Conservation (phyloP, 805 yeast genomes). For the Nakazawaea peltata region DNA sequence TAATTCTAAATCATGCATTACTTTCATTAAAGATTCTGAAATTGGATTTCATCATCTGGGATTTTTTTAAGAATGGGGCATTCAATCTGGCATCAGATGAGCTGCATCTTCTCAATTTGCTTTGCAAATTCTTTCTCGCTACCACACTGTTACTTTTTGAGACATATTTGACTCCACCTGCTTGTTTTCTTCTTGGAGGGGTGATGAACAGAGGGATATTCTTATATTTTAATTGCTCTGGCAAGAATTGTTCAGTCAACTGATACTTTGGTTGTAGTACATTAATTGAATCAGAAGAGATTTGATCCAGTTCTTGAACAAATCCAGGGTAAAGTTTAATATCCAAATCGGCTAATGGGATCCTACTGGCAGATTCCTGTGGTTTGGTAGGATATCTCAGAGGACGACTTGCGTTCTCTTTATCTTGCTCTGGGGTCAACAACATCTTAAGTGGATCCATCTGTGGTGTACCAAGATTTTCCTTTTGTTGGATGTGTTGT, state of each 20-base stretch:
- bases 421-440: constrained; percentile 22
- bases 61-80: too few species aligned
- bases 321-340: constrained; percentile 10
- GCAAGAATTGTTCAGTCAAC: constrained; percentile 1
- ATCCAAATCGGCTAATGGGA: constrained; percentile 11
- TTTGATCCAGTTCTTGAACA: constrained; percentile 4
- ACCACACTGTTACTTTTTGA: not conserved
- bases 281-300: not conserved
- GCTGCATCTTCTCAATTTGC: not conserved
- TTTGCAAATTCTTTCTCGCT: not conserved
- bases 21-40: too few species aligned
- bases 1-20: too few species aligned
- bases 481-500: too few species aligned
- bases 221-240: constrained; percentile 1
- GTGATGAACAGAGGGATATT: constrained; percentile 9
- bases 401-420: constrained; percentile 7
- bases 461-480: too few species aligned
- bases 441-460: constrained; percentile 10
- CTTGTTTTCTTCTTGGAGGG: constrained; percentile 6
- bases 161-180: not conserved
- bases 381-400: not conserved
- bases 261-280: constrained; percentile 7
- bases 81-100: constrained; percentile 7
- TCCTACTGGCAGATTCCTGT: constrained; percentile 1
- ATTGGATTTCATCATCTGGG: too few species aligned